Conservation (phyloP, 768 basidiomycete species). For the Hypholoma sublateritium region DNA sequence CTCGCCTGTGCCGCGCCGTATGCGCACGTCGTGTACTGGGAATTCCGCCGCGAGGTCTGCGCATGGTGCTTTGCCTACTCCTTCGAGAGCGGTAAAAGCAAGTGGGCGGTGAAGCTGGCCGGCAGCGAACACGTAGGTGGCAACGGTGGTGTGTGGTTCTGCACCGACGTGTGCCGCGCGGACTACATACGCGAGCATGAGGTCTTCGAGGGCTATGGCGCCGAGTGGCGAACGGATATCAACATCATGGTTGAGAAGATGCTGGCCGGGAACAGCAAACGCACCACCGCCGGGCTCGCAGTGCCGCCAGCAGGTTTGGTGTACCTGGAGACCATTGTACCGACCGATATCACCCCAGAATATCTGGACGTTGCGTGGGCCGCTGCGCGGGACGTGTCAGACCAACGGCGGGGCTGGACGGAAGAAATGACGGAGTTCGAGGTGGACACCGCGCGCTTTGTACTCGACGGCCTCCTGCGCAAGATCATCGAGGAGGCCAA, state of each 20-base stretch:
- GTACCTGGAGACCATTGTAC: conserved; percentile 23
- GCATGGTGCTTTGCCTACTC: conserved; percentile 64
- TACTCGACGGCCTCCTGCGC: conserved; percentile 50
- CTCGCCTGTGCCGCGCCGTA: conserved; percentile 49
- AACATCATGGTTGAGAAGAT: conserved; percentile 15
- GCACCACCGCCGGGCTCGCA: conserved; percentile 27
- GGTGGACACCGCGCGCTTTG: conserved; percentile 56
- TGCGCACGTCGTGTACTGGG: conserved; percentile 56
- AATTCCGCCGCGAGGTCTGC: conserved; percentile 68
- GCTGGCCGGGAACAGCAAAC: conserved; percentile 14
- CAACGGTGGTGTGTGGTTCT: conserved; percentile 53
- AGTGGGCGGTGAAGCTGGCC: conserved; percentile 38
- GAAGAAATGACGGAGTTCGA: conserved; percentile 49
- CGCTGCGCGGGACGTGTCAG: conserved; percentile 30
- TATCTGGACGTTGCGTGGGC: conserved; percentile 48
- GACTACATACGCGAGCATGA: conserved; percentile 38
- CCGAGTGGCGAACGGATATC: conserved; percentile 19
- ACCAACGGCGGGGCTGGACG: conserved; percentile 7
- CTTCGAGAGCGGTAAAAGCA: conserved; percentile 44
- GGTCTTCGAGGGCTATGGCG: conserved; percentile 11
- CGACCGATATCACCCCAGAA: conserved; percentile 34
- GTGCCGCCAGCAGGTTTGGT: conserved; percentile 17
- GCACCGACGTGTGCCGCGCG: conserved; percentile 46
- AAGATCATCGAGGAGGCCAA: conserved; percentile 37
- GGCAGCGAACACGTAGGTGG: conserved; percentile 17